phyloP scores from a whole-genome alignment of 805 yeast genomes.

The Ogataea nakhonphanomensis region DNA sequence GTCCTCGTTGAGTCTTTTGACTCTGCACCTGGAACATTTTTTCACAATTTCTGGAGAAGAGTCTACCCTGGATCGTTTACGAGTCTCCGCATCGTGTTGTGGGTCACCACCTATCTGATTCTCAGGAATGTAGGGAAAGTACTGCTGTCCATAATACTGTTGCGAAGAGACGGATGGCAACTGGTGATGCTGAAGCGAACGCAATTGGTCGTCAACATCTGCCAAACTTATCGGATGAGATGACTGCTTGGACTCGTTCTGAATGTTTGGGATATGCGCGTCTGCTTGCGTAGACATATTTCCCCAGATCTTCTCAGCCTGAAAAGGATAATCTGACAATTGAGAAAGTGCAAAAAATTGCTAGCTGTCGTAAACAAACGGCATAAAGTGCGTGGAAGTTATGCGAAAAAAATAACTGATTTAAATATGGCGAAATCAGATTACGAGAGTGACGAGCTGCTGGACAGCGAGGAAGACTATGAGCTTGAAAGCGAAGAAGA shows the following conservation, averaged over 20 bases:
- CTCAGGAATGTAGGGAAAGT: constrained; percentile 18
- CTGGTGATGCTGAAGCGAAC: constrained; percentile 16
- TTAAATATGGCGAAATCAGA: constrained; percentile 8
- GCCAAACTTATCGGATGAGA: constrained; percentile 18
- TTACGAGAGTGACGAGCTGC: constrained; percentile 15
- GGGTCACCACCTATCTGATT: constrained; percentile 9
- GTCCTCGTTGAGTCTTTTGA: constrained; percentile 35
- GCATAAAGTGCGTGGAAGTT: constrained; percentile 11
- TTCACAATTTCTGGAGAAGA: constrained; percentile 22
- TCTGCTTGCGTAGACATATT: constrained; percentile 15
- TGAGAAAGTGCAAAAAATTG: constrained; percentile 11
- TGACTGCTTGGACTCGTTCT: constrained; percentile 9
- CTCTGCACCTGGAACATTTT: constrained; percentile 44
- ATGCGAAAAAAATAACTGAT: constrained; percentile 2
- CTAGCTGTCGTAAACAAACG: constrained; percentile 8
- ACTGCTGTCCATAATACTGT: constrained; percentile 20
- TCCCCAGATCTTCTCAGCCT: constrained; percentile 13
- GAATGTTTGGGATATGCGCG: constrained; percentile 7
- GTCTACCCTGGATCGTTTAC: constrained; percentile 11
- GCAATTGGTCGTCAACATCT: constrained; percentile 26
- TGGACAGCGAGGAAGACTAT: constrained; percentile 16
- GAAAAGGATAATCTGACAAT: constrained; percentile 14
- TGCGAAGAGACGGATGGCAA: constrained; percentile 13
- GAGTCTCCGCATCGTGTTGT: constrained; percentile 1
- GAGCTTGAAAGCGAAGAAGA: constrained; percentile 20